Percentiles rank a stretch among this genome's conserved stretches.
Conservation (phyloP, 2,329 filamentous ascomycete species). For the Magnaporthiopsis incrustans region DNA sequence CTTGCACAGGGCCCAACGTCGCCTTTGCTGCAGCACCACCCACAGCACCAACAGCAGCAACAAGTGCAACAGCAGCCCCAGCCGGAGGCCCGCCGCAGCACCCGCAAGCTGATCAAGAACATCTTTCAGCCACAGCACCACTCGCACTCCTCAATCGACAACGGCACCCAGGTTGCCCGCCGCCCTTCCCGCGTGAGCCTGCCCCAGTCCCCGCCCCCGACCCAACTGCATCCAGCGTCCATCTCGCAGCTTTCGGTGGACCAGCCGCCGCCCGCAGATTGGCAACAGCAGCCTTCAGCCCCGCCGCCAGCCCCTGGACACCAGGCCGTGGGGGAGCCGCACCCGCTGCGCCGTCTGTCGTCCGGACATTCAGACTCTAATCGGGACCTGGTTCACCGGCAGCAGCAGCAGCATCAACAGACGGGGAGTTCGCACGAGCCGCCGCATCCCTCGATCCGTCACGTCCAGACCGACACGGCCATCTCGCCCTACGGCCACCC, state of each 20-base stretch:
- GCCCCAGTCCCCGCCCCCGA: constrained; percentile 30
- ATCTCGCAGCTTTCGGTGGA: constrained; percentile 30
- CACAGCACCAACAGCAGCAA: constrained; percentile 9
- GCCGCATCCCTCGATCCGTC: constrained; percentile 36
- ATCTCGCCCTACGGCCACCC: constrained; percentile 30
- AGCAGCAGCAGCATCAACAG: constrained; percentile 22
- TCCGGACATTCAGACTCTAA: constrained; percentile 21
- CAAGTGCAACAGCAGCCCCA: constrained; percentile 15
- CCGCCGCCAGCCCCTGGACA: not conserved
- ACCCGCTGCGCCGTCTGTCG: not conserved
- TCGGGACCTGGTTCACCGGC: constrained; percentile 28
- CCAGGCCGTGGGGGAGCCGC: not conserved
- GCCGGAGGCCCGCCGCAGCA: constrained; percentile 38
- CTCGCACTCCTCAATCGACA: constrained; percentile 33
- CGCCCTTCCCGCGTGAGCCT: not conserved
- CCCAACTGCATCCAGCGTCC: constrained; percentile 35
- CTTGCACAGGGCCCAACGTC: constrained; percentile 17
- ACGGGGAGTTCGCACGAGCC: constrained; percentile 27
- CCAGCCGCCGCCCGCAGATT: constrained; percentile 23
- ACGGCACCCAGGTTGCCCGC: constrained; percentile 28
- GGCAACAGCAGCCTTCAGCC: constrained; percentile 21
- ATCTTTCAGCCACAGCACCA: constrained; percentile 33
- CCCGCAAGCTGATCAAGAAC: constrained; percentile 46
- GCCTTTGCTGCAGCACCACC: constrained; percentile 14
- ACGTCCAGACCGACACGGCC: constrained; percentile 37